Evolutionary conservation across 345 rosid species (phyloP), one percentile per base, ranked within the genome.

Genomic region (Geranium rotundifolium): DNA sequence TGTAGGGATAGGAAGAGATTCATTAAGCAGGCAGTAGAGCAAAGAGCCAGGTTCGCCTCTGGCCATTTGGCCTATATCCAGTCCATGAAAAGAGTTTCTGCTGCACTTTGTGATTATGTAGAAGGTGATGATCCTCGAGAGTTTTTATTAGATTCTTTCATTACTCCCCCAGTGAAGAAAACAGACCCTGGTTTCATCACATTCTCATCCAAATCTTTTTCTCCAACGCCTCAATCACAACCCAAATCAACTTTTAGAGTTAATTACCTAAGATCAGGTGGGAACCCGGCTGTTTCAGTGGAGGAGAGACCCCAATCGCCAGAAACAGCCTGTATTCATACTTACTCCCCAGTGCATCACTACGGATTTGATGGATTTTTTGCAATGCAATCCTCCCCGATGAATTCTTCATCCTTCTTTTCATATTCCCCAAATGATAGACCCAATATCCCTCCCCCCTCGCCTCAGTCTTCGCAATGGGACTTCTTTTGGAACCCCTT

Each of bases 401-500:
- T 71, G 75, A 73, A 65, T 76, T 70, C 86, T 34, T 81, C 82
- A 15, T 68, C 76, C 61, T 72, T 60, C 34, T 71, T 74, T 59
- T 62, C 82, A 16, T 75, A 79, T 63, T 73, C 82, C 14, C 76
- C 87, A 17, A 77, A 82, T 17, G 65, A 75, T 63, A 78, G 83
- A 64, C 79, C 84, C 55, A 77, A 71, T 63, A 65, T 93, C 39
- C 99, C 90, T 61, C 95, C 95, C 49, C 84, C 88, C 63, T 88
- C 97, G 0, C 99, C 99, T 6, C 99, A 85, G 75, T 79, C 81
- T 62, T 88, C 97, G 0, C 95, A 82, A 69, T 93, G 99, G 99
- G 96, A 93, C 67, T 81, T 79, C 75, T 93, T 93, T 72, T 93
- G 99, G 99, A 90, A 93, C 73, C 97, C 97, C 5, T 93, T 93